Percentiles rank a stretch among this genome's conserved stretches.
Conservation (phyloP, 1,139 yeast genomes). For the Yamadazyma triangularis region DNA sequence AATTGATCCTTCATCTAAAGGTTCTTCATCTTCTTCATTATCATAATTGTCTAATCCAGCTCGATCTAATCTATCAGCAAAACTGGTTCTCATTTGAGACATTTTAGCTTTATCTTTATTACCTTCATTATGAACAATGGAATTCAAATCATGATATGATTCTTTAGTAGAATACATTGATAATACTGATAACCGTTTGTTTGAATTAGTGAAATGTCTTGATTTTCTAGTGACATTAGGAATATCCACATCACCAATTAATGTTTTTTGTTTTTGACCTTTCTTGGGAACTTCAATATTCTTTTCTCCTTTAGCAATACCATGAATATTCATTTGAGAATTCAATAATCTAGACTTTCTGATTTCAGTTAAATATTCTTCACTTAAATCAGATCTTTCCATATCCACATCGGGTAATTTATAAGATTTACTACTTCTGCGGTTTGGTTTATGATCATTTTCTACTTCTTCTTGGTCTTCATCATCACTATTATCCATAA, state of each 20-base stretch:
- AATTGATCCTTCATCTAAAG: constrained; percentile 34
- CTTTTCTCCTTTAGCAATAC: constrained; percentile 20
- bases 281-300: constrained; percentile 15
- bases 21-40: constrained; percentile 27
- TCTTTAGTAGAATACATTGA: constrained; percentile 67
- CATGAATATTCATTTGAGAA: constrained; percentile 37
- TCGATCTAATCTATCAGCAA: constrained; percentile 41
- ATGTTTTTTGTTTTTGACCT: constrained; percentile 23
- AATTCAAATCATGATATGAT: constrained; percentile 58
- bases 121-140: constrained; percentile 40
- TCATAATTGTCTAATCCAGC: constrained; percentile 28
- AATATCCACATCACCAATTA: constrained; percentile 57
- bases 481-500: constrained; percentile 17
- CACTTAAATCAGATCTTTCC: constrained; percentile 38
- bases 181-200: constrained; percentile 64
- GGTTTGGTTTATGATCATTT: constrained; percentile 8
- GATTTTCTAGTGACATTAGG: constrained; percentile 72
- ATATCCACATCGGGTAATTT: constrained; percentile 37
- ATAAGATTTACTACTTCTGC: constrained; percentile 14
- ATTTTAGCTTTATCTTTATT: constrained; percentile 26
- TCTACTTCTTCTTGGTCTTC: constrained; percentile 12
- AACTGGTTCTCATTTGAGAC: constrained; percentile 38
- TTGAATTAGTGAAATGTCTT: constrained; percentile 54
- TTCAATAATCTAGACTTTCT: constrained; percentile 41
- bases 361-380: constrained; percentile 42